Evolutionary conservation across 202 grass and related monocot species (phyloP).

Genomic region (Digitaria exilis): DNA sequence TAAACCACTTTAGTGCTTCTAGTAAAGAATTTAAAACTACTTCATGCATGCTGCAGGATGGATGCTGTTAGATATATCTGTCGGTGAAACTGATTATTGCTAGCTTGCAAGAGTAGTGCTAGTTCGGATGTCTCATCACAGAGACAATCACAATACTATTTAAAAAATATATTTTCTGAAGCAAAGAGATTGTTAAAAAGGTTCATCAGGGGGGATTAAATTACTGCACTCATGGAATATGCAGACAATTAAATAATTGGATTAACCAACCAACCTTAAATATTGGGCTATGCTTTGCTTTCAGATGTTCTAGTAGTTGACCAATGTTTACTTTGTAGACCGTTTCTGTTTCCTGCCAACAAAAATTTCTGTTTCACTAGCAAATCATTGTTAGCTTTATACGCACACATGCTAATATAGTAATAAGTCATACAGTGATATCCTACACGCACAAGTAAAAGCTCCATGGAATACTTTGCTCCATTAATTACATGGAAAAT

Average conservation of each 20-base stretch:
- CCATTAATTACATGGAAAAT: not conserved
- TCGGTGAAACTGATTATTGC: constrained; percentile 18
- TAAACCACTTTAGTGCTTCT: constrained; percentile 25
- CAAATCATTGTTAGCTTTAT: not conserved
- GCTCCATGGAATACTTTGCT: not conserved
- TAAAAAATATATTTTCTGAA: not conserved
- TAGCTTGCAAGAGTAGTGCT: constrained; percentile 13
- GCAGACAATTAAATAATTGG: constrained; percentile 23
- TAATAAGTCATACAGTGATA: not conserved
- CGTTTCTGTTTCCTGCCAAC: not conserved
- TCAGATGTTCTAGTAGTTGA: not conserved
- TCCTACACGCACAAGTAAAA: not conserved
- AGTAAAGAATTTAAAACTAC: constrained; percentile 18
- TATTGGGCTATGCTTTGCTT: not conserved
- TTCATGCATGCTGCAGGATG: constrained; percentile 10
- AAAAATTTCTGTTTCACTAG: constrained; percentile 1
- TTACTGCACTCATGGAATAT: constrained; percentile 5
- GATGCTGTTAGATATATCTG: not conserved
- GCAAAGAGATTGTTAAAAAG: not conserved
- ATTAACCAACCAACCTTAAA: not conserved
- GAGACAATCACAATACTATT: constrained; percentile 9
- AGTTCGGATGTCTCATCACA: constrained; percentile 22
- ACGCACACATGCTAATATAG: too few relatives aligned
- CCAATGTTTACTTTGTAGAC: not conserved
- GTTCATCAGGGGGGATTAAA: not conserved